Evolutionary conservation across 106 monocot species (phyloP), one percentile per base, ranked within the genome.

Genomic region (Allium sativum): DNA sequence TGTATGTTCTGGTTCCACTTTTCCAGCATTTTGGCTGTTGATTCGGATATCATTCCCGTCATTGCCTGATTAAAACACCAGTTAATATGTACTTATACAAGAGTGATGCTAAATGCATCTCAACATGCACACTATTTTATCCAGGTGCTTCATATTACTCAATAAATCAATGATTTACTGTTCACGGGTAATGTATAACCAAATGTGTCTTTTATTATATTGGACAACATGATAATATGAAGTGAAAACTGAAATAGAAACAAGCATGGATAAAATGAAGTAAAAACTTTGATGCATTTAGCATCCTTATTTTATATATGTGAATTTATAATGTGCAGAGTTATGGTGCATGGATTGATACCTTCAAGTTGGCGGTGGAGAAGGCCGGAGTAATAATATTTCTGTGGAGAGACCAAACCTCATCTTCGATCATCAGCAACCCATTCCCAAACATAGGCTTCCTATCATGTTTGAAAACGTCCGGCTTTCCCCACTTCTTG

Each of bases 401-500:
- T 3, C 93, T 65, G 21, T 85, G 88, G 31, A 44, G 73, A 65
- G 56, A 53, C 93, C 93, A 93, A 4, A 69, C 67, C 1, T 85
- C 75, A 0, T 85, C 93, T 13, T 88, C 85, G 3, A 15, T 69
- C 88, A 88, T 88, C 6, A 78, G 48, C 42, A 93, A 21, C 6
- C 93, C 93, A 2, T 70, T 51, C 0, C 93, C 93, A 12, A 93
- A 88, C 88, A 93, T 68, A 0, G 93, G 76, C 58, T 70, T 76
- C 2, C 87, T 42, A 51, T 93, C 92, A 4, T 53, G 31, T 71
- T 78, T 85, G 73, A 93, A 93, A 41, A 93, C 75, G 12, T 74
- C 42, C 3, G 81, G 77, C 72, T 85, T 85, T 0, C 85, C 81
- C 85, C 85, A 85, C 16, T 65, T 73, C 77, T 65, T 85, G 3